Conservation (phyloP, 2,329 filamentous ascomycete species). For the Septoria petroselini region DNA sequence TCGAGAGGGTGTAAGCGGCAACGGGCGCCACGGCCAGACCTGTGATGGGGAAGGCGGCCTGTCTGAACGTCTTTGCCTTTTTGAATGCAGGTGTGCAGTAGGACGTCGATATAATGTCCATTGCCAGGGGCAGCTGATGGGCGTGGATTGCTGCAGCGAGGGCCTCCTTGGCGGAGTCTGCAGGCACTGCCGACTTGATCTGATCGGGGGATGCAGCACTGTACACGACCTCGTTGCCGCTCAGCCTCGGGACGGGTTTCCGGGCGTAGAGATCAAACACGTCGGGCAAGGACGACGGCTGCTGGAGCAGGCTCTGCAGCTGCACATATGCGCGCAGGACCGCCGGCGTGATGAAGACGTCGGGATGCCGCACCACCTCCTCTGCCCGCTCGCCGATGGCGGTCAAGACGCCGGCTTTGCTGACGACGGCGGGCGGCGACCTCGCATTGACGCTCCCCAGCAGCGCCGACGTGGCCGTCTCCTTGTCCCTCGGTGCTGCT, state of each 20-base stretch:
- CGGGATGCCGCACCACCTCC: slow-evolving; percentile 66
- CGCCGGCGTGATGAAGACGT: slow-evolving; percentile 73
- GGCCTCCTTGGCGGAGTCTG: slow-evolving; percentile 67
- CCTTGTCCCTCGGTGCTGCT: slow-evolving; percentile 11
- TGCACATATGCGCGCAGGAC: slow-evolving; percentile 72
- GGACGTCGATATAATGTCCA: slow-evolving; percentile 69
- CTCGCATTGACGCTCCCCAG: slow-evolving; percentile 47
- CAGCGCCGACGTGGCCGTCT: slow-evolving; percentile 54
- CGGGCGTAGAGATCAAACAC: slow-evolving; percentile 78
- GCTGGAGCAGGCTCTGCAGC: slow-evolving; percentile 69
- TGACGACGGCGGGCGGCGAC: slow-evolving; percentile 35
- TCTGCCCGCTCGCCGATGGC: slow-evolving; percentile 59
- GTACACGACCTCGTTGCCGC: slow-evolving; percentile 53
- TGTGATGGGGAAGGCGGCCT: slow-evolving; percentile 58
- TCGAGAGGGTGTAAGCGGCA: slow-evolving; percentile 67
- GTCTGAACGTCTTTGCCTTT: slow-evolving; percentile 64
- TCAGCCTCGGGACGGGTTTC: slow-evolving; percentile 69
- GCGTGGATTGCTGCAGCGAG: slow-evolving; percentile 75
- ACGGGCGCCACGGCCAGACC: slow-evolving; percentile 59
- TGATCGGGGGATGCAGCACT: slow-evolving; percentile 61
- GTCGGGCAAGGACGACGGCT: slow-evolving; percentile 72
- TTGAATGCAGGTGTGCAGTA: slow-evolving; percentile 66
- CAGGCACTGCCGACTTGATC: slow-evolving; percentile 64
- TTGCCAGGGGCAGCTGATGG: slow-evolving; percentile 72
- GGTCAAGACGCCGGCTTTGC: slow-evolving; percentile 39